Conservation (phyloP, 176 grass and related monocot genomes). For the Otatea glauca region DNA sequence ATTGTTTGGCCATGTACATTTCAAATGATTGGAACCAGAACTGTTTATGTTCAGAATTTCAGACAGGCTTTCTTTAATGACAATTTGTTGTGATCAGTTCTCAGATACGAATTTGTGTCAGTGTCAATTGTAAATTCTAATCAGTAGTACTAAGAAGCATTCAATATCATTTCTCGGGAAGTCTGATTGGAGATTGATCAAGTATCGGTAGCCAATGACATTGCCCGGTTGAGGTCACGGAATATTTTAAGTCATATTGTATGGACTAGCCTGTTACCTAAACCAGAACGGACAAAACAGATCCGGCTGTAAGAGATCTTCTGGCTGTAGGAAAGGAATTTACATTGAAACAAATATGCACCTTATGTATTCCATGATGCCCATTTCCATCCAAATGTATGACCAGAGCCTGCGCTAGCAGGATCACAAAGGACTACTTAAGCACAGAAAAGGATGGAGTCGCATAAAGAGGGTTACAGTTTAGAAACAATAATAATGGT, state of each 20-base stretch:
- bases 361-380: neutral
- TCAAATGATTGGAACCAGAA: neutral
- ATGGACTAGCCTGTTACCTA: conserved; percentile 17
- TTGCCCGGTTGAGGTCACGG: conserved; percentile 12
- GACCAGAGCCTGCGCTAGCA: neutral
- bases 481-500: neutral
- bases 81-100: neutral
- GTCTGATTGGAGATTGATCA: conserved; percentile 21
- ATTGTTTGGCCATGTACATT: neutral
- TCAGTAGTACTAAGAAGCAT: neutral
- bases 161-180: conserved; percentile 9
- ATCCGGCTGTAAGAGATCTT: neutral
- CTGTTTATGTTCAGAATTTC: neutral
- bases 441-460: neutral
- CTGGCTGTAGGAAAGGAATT: conserved; percentile 11
- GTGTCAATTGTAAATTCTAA: conserved; percentile 2
- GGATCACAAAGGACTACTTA: neutral
- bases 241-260: conserved; percentile 14
- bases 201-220: conserved; percentile 19
- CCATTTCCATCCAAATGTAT: neutral
- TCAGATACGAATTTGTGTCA: neutral
- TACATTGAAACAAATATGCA: conserved; percentile 23
- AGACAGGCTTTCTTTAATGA: neutral
- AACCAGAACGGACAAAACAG: conserved; percentile 24
- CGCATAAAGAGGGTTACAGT: neutral